Base-by-base conservation (phyloP, 495 filamentous ascomycete genomes). In the Penicillium chermesinum region DNA sequence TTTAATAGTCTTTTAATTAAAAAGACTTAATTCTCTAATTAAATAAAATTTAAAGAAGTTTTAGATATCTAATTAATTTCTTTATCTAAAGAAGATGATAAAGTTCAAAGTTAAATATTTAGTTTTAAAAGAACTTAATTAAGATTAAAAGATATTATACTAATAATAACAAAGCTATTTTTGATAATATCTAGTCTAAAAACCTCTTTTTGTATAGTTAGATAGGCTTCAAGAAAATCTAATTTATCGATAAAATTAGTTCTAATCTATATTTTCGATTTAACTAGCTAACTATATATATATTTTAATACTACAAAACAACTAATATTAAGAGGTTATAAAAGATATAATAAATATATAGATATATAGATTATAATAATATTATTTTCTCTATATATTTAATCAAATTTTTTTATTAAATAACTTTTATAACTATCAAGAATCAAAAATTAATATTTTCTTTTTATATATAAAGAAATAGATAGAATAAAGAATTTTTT, bases 401-500 rank as follows among this genome's bases (percentile, higher is more conserved):
- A 1, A 34, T 46, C 44, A 20, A 46, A 46, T 38, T 16, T 16
- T 7, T 33, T 33, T 16, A 34, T 46, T 9, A 46, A 27, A 38
- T 46, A 34, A 18, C 20, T 38, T 5, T 13, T 12, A 46, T 46
- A 20, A 5, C 44, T 15, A 46, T 46, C 19, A 3, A 44, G 25
- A 2, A 44, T 12, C 8, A 44, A 16, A 10, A 34, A n/a, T 13
- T 9, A 7, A 22, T 37, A 46, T 38, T 18, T 16, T 2, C 34
- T 18, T 14, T 22, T 2, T 15, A 14, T 2, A 5, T 1, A 17
- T 25, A 18, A 25, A 13, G 17, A 21, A 15, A 15, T 7, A 1
- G 43, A 15, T 30, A 10, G 25, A 16, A 46, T 38, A 16, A 38
- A 34, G 1, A 36, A n/a, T 4, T 10, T 54, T 51, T 48, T 53